phyloP scores from a whole-genome alignment of 31 red algal species.

The Porphyra umbilicalis region DNA sequence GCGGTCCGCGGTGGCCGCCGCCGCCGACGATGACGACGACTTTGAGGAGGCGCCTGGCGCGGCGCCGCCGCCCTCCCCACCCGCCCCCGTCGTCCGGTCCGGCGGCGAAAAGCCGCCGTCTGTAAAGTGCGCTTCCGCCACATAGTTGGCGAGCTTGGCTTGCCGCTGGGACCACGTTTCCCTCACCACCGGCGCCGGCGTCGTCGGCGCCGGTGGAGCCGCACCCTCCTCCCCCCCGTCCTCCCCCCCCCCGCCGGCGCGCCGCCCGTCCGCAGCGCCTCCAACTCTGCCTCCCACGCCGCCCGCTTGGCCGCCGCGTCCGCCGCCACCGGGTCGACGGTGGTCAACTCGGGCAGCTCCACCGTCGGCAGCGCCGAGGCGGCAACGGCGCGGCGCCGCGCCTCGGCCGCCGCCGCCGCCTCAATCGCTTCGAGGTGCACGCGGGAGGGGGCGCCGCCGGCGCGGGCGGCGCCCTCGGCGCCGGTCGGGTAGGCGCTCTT shows the following conservation, averaged over 20 bases:
- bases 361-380: neutral
- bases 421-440: neutral
- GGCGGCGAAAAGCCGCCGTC: neutral
- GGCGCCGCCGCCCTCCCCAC: too few species aligned
- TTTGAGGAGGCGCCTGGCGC: too few species aligned
- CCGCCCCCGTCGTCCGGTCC: neutral
- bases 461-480: neutral
- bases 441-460: neutral
- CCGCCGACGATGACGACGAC: neutral
- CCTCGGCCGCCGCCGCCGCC: neutral
- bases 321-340: neutral
- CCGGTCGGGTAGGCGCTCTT: too few species aligned
- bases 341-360: neutral
- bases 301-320: neutral
- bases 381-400: neutral
- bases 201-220: neutral
- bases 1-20: neutral
- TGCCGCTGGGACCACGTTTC: neutral
- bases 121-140: neutral
- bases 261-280: neutral
- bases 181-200: neutral
- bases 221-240: neutral
- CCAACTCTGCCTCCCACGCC: neutral
- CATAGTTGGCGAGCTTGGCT: neutral
- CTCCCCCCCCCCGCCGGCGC: neutral